Conservation (phyloP, 495 filamentous ascomycete genomes). For the Parmelia sp. region DNA sequence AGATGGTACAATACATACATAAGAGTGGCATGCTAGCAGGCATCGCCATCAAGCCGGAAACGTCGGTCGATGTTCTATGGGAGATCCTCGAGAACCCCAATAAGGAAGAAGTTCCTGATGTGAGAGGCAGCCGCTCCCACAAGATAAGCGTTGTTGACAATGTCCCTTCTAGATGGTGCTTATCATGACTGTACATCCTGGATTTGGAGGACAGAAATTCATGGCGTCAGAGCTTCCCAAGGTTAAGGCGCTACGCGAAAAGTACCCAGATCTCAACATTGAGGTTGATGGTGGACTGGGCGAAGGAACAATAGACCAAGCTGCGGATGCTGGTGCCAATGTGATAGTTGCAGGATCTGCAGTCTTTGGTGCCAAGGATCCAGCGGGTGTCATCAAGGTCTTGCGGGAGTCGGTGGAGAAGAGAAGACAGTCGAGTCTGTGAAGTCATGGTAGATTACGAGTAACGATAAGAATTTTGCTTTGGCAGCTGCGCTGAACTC, state of each 20-base stretch:
- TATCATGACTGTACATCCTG: constrained; percentile 96
- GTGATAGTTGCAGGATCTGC: constrained; percentile 98
- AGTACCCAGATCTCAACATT: constrained; percentile 88
- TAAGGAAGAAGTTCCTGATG: constrained; percentile 78
- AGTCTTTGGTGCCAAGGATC: constrained; percentile 87
- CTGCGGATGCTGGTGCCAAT: constrained; percentile 92
- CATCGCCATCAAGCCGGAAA: constrained; percentile 92
- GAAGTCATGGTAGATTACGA: not conserved
- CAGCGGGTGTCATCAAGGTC: constrained; percentile 72
- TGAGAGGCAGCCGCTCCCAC: constrained; percentile 40
- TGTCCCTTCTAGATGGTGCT: constrained; percentile 73
- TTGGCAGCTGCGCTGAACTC: not conserved
- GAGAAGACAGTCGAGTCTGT: constrained; percentile 17
- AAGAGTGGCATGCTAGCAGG: constrained; percentile 82
- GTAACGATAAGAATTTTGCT: not conserved
- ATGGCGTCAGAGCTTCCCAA: constrained; percentile 94
- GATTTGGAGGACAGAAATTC: constrained; percentile 98
- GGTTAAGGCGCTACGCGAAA: constrained; percentile 70
- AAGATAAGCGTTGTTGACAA: constrained; percentile 14
- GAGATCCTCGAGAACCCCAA: constrained; percentile 70
- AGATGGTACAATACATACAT: constrained; percentile 87
- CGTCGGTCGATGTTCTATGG: constrained; percentile 82
- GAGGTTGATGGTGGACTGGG: constrained; percentile 94
- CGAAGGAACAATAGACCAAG: constrained; percentile 82
- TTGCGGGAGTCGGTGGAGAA: constrained; percentile 71